A percentile compares a stretch with the other conserved stretches of the same genome.
These are phyloP conservation scores for Rhytidiadelphus loreus DNA, from an alignment of 225 moss, liverwort and hornwort species.

Conservation along the genomic window DNA sequence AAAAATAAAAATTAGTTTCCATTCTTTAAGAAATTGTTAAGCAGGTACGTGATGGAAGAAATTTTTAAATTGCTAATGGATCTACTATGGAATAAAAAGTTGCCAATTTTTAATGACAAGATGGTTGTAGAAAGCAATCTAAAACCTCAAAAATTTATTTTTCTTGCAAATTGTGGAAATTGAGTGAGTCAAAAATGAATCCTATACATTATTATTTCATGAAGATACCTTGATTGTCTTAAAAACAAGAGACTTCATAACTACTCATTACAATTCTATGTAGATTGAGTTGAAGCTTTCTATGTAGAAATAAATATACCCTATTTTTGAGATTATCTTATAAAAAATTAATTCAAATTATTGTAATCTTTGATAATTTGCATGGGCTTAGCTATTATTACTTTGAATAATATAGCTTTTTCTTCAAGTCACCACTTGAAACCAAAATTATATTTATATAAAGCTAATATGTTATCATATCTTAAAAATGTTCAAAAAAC, in stretches of 20 bases:
- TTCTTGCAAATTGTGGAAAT: neutral
- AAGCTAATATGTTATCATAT: neutral
- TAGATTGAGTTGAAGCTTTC: neutral
- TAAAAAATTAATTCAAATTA: too few relatives aligned
- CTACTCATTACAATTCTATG: neutral
- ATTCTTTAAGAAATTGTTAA: neutral
- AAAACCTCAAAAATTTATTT: fast-evolving
- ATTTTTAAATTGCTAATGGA: neutral
- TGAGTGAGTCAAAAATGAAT: neutral
- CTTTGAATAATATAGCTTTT: fast-evolving
- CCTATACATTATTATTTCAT: fast-evolving
- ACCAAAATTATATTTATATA: neutral
- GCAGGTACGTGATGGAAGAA: neutral
- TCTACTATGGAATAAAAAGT: neutral
- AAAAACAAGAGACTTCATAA: neutral
- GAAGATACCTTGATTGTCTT: fast-evolving
- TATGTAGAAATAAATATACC: fast-evolving
- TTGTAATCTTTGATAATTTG: neutral
- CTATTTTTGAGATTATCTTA: neutral
- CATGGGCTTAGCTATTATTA: fast-evolving
- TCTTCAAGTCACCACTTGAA: fast-evolving
- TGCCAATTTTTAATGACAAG: neutral
- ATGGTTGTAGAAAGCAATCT: neutral
- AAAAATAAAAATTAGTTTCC: neutral
- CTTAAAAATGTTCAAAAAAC: neutral